Conservation (phyloP, 2,329 filamentous ascomycete species). For the Ophiostoma piceae region DNA sequence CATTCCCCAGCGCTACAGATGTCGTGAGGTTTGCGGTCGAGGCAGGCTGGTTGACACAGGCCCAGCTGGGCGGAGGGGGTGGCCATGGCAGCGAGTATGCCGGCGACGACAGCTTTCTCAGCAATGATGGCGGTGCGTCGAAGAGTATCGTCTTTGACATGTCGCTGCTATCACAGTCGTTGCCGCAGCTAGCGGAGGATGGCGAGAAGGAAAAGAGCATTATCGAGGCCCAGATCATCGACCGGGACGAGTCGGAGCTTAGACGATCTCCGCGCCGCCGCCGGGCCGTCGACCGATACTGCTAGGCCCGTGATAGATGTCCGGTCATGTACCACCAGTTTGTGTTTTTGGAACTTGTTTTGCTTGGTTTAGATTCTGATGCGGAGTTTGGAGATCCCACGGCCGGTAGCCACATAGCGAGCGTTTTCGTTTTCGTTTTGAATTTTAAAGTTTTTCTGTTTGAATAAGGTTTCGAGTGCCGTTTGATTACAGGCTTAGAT, state of each 20-base stretch:
- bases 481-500: background rate
- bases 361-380: background rate
- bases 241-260: constrained; percentile 23
- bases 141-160: background rate
- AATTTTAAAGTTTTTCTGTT: background rate
- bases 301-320: background rate
- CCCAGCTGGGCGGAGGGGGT: constrained; percentile 42
- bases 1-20: constrained; percentile 52
- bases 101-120: constrained; percentile 14
- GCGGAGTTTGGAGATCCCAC: background rate
- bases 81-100: constrained; percentile 2
- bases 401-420: constrained; percentile 5
- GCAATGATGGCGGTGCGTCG: background rate
- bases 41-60: constrained; percentile 51
- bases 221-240: constrained; percentile 25
- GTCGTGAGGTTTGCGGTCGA: constrained; percentile 54
- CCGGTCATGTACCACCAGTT: background rate
- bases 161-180: background rate
- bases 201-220: constrained; percentile 25
- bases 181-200: constrained; percentile 7
- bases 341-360: background rate
- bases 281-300: constrained; percentile 14
- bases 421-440: background rate
- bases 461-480: no score
- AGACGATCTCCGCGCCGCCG: constrained; percentile 28